These are phyloP conservation scores for Papiliotrema nemorosa DNA, from an alignment of 1,284 basidiomycete genomes.

Conservation along the genomic window DNA sequence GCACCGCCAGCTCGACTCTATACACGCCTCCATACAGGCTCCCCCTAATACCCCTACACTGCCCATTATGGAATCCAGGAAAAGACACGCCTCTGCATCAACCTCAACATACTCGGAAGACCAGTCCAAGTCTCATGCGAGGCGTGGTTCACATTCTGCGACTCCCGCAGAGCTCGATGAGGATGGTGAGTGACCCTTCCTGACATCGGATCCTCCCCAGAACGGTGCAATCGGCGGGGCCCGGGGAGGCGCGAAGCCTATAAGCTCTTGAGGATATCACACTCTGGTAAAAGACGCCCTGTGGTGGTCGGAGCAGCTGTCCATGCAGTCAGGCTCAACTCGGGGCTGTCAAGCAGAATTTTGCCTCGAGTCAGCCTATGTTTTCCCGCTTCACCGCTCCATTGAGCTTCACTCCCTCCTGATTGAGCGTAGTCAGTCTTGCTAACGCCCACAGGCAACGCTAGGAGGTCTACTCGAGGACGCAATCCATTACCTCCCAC, in stretches of 20 bases:
- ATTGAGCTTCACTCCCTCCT: not conserved
- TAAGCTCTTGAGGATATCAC: too few species aligned
- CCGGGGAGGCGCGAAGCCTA: too few species aligned
- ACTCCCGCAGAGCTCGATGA: slow-evolving; percentile 1
- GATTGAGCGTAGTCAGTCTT: not conserved
- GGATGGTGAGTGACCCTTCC: slow-evolving; percentile 4
- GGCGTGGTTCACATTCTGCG: not conserved
- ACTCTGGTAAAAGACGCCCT: too few species aligned
- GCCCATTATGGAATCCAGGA: not conserved
- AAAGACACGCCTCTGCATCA: not conserved
- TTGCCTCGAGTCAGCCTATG: too few species aligned
- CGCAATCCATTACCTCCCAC: slow-evolving; percentile 44
- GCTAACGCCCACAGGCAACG: not conserved
- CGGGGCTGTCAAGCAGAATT: not conserved
- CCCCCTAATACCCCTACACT: too few species aligned
- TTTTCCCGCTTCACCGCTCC: too few species aligned
- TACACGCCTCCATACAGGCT: too few species aligned
- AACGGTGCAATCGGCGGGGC: too few species aligned
- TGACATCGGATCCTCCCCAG: too few species aligned
- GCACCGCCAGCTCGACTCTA: too few species aligned
- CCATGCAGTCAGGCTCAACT: not conserved
- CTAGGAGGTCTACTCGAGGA: slow-evolving; percentile 27
- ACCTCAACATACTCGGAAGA: not conserved
- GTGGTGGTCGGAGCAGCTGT: too few species aligned
- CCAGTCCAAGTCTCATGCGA: not conserved